Percentiles rank a stretch among this genome's conserved stretches.
These are phyloP conservation scores for Bifiguratus adelaidae DNA, from an alignment of 192 early-diverging fungal species.

Conservation along the genomic window DNA sequence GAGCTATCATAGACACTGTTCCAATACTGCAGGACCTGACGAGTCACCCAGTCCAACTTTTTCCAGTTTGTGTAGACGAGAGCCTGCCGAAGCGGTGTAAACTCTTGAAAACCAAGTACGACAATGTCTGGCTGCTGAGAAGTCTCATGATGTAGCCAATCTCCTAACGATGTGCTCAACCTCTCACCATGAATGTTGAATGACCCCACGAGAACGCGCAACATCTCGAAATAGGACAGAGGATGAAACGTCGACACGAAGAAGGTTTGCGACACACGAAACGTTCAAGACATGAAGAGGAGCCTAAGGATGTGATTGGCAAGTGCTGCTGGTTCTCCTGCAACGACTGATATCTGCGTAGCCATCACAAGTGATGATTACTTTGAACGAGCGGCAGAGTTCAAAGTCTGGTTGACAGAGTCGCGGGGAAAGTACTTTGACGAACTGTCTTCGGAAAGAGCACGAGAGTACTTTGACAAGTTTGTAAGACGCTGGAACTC, in stretches of 20 bases:
- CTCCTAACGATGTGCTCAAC: slow-evolving; percentile 20
- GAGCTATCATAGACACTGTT: slow-evolving; percentile 15
- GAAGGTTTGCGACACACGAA: too few species aligned
- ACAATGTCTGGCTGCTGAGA: slow-evolving; percentile 27
- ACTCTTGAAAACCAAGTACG: slow-evolving; percentile 29
- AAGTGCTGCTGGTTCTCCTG: too few species aligned
- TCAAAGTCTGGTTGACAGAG: slow-evolving; percentile 72
- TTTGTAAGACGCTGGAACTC: slow-evolving; percentile 87
- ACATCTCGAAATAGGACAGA: too few species aligned
- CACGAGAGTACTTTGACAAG: slow-evolving; percentile 65
- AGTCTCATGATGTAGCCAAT: slow-evolving; percentile 21
- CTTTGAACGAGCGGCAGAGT: slow-evolving; percentile 64
- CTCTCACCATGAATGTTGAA: slow-evolving; percentile 25
- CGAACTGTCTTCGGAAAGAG: slow-evolving; percentile 58
- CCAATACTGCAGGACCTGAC: slow-evolving; percentile 5
- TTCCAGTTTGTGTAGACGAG: slow-evolving; percentile 11
- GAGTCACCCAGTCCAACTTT: too few species aligned
- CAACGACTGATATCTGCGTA: too few species aligned
- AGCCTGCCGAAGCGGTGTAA: slow-evolving; percentile 19
- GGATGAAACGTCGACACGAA: too few species aligned
- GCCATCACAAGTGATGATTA: slow-evolving; percentile 68
- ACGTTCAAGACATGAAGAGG: too few species aligned
- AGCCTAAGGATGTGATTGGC: too few species aligned
- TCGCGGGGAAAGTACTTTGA: slow-evolving; percentile 64
- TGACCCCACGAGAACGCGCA: slow-evolving; percentile 23